Evolutionary conservation across 371 early-diverging fungal genomes (phyloP).

Genomic region (Apophysomyces sp.): DNA sequence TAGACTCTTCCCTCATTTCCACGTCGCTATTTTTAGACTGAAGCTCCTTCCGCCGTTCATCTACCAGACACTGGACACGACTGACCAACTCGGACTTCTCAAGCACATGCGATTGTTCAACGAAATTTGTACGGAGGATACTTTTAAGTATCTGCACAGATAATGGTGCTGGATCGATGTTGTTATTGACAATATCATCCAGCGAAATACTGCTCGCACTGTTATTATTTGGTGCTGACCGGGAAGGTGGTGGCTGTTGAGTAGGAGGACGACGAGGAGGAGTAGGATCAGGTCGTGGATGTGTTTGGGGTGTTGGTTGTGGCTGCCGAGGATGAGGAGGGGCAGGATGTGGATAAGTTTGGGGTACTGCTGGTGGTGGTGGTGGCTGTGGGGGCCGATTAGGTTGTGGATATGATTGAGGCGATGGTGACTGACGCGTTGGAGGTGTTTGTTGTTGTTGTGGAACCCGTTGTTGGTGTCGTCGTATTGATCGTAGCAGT

Average conservation of each 20-base stretch:
- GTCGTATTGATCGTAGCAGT: neutral
- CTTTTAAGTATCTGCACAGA: conserved; percentile 51
- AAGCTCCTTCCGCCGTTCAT: conserved; percentile 31
- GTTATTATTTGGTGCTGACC: conserved; percentile 9
- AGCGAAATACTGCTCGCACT: conserved; percentile 22
- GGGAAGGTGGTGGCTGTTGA: conserved; percentile 7
- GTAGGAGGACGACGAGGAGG: conserved; percentile 5
- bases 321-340: neutral
- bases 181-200: conserved; percentile 31
- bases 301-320: neutral
- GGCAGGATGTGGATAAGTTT: neutral
- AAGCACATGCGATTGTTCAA: conserved; percentile 46
- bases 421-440: conserved; percentile 8
- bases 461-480: conserved; percentile 4
- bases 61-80: conserved; percentile 43
- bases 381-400: conserved; percentile 1
- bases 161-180: conserved; percentile 46
- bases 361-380: neutral
- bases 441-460: conserved; percentile 13
- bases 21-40: conserved; percentile 4
- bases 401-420: conserved; percentile 5
- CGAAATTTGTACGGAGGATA: conserved; percentile 48
- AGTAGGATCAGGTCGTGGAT: neutral
- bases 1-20: conserved; percentile 31
- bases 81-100: conserved; percentile 56